These are phyloP conservation scores for Dictyostelium purpureum DNA, from an alignment of 78 protist species.

Conservation along the genomic window DNA sequence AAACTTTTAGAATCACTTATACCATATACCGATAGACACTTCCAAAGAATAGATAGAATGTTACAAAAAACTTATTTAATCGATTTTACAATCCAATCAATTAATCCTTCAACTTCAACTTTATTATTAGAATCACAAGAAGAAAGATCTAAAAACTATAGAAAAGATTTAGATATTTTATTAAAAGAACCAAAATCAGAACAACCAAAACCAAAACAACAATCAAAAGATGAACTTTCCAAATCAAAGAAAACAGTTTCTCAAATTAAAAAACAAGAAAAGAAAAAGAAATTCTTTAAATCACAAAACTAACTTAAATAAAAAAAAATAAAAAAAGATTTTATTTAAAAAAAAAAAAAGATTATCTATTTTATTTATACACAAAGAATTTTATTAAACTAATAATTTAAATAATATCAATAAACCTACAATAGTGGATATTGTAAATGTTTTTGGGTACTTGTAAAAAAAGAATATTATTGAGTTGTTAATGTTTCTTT, in stretches of 20 bases:
- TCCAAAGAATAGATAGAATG: constrained; percentile 82
- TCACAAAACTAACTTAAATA: not conserved
- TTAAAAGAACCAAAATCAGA: not conserved
- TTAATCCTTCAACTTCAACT: constrained; percentile 24
- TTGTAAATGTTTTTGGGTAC: not conserved
- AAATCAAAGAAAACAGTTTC: not conserved
- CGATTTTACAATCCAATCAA: constrained; percentile 60
- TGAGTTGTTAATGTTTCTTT: not conserved
- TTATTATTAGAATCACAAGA: not conserved
- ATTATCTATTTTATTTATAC: not conserved
- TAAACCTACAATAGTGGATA: not conserved
- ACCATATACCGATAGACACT: constrained; percentile 94
- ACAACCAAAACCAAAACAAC: not conserved
- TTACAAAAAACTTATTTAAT: constrained; percentile 75
- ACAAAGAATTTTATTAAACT: not conserved
- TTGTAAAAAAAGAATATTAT: not conserved
- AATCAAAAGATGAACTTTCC: too few relatives aligned
- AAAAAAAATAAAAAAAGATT: not conserved
- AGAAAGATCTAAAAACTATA: not conserved
- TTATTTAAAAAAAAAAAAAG: not conserved
- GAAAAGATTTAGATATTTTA: not conserved
- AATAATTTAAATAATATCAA: too few relatives aligned
- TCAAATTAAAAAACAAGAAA: not conserved
- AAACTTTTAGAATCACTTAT: constrained; percentile 77
- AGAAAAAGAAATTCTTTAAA: not conserved